A percentile compares a stretch with the other conserved stretches of the same genome.
phyloP scores from a whole-genome alignment of 2,329 filamentous ascomycete species.

The Aspergillus neotritici region DNA sequence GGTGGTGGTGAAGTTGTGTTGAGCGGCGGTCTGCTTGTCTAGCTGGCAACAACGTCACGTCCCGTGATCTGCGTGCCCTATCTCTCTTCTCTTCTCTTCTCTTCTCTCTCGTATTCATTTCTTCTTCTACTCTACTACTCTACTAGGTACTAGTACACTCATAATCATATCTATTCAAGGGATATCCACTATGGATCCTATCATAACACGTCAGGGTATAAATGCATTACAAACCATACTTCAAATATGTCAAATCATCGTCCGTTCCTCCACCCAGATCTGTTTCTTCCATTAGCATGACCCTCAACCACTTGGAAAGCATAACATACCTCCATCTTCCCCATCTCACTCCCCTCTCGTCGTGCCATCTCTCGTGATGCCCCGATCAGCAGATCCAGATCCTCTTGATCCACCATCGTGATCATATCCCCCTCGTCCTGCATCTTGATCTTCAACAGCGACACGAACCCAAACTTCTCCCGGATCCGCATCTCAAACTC shows the following conservation, averaged over 20 bases:
- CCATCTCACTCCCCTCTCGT: slow-evolving; percentile 72
- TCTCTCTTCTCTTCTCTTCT: background rate
- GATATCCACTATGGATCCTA: slow-evolving; percentile 1
- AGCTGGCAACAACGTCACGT: slow-evolving; percentile 9
- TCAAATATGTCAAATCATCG: slow-evolving; percentile 20
- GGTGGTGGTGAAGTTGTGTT: slow-evolving; percentile 1
- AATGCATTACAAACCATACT: slow-evolving; percentile 6
- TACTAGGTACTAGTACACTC: too few relatives aligned
- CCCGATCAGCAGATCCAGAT: slow-evolving; percentile 80
- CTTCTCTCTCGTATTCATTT: too few relatives aligned
- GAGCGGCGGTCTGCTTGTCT: background rate
- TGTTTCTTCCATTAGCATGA: slow-evolving; percentile 19
- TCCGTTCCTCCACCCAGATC: slow-evolving; percentile 41
- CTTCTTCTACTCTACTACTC: too few relatives aligned
- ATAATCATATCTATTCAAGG: background rate
- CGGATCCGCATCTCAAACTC: slow-evolving; percentile 74
- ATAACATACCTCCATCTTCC: slow-evolving; percentile 84
- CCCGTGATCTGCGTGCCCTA: slow-evolving; percentile 13
- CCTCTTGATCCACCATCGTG: slow-evolving; percentile 93
- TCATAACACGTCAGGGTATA: slow-evolving; percentile 14
- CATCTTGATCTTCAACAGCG: slow-evolving; percentile 71
- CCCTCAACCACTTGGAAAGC: background rate
- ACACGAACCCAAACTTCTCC: slow-evolving; percentile 72
- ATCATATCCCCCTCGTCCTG: slow-evolving; percentile 94
- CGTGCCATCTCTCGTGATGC: slow-evolving; percentile 62